Evolutionary conservation across 768 basidiomycete genomes (phyloP).

Genomic region (Naematelia aurantialba): DNA sequence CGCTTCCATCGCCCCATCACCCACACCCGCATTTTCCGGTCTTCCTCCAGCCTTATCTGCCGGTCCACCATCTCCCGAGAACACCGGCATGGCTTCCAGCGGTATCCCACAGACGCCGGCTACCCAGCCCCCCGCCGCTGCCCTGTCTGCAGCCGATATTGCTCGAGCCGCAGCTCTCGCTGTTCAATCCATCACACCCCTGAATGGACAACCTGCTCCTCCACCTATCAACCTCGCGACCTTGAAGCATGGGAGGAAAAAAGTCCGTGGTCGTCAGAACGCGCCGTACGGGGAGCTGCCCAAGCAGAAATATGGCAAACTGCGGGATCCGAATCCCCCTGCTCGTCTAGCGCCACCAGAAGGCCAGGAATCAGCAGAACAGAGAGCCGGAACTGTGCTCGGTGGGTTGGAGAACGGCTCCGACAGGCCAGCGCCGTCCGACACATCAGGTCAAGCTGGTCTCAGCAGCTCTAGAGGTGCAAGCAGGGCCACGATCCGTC

Average conservation of each 20-base stretch:
- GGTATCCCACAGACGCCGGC: not conserved
- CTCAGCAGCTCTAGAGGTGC: too few species aligned
- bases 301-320: not conserved
- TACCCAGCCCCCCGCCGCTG: not conserved
- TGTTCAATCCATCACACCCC: not conserved
- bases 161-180: not conserved
- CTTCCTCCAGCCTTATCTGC: slow-evolving; percentile 1
- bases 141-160: not conserved
- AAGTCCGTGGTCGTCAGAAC: not conserved
- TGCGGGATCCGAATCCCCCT: not conserved
- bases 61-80: slow-evolving; percentile 3
- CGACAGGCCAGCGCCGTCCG: too few species aligned
- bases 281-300: not conserved
- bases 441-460: too few species aligned
- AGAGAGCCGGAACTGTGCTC: too few species aligned
- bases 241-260: not conserved
- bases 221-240: not conserved
- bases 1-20: slow-evolving; percentile 5
- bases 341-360: not conserved
- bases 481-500: too few species aligned
- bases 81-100: not conserved
- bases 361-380: not conserved
- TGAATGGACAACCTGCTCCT: not conserved
- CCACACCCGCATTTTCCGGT: not conserved
- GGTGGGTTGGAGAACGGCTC: too few species aligned